Evolutionary conservation across 345 rosid species (phyloP), one percentile per base, ranked within the genome.

Genomic region (Aquilaria yunnanensis): DNA sequence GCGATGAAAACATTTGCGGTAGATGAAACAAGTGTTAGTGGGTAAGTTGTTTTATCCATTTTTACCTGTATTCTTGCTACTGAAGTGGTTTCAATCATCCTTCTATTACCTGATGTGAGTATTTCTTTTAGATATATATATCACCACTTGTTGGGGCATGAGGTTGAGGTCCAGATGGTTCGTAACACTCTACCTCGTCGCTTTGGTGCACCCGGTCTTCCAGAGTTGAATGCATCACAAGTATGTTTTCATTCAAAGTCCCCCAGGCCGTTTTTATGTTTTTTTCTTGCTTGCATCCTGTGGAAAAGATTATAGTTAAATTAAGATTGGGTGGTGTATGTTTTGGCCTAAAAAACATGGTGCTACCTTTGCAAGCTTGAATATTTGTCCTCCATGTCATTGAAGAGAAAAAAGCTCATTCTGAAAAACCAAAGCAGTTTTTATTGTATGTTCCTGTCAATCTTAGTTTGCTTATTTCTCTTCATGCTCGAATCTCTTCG

Each of bases 1-100:
- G 99, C 99, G 58, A 89, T 95, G 99, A 91, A 95, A 80, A 87
- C 91, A 57, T 95, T 95, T 91, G 99, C 99, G 7, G 99, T 95
- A 57, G 99, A 95, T 75, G 99, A 89, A 77, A 95, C 97, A 47
- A 95, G 99, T 89, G 99, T 91, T 60, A 95, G 99, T 73, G 99
- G 99, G 99, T 95, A 73, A 64, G 92, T 74, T 72, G 57, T 29
- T 48, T 47, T 60, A 4, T 63, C 41, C 14, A 52, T 56, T 52
- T 55, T 69, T 29, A 43, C 33, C 51, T 0, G 7, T 37, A 37
- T 37, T 37, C 8, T 9, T 37, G 43, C 8, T 37, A 37, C 7
- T 37, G 8, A 37, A 37, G 43, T 37, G 43, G 43, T 37, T 57
- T 57, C 10, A 54, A 59, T 12, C 48, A 10, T n/a, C 12, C 12